phyloP scores from a whole-genome alignment of 2,329 filamentous ascomycete genomes.

The Fusarium sp. region DNA sequence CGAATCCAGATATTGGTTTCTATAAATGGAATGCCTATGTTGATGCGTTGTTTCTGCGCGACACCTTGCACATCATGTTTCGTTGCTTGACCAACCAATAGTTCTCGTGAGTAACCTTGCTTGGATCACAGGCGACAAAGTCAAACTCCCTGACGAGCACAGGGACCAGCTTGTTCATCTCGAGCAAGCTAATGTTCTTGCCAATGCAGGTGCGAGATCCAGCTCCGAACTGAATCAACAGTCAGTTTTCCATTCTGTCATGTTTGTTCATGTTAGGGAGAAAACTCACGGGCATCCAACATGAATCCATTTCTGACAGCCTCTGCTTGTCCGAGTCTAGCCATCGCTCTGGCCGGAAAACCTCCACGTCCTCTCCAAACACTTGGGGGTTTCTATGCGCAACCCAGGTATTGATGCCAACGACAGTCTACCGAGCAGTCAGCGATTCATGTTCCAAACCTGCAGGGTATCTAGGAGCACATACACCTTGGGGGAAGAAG shows the following conservation, averaged over 20 bases:
- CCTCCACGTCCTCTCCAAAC: slow-evolving; percentile 59
- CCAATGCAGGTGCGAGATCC: slow-evolving; percentile 77
- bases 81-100: slow-evolving; percentile 5
- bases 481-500: slow-evolving; percentile 41
- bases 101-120: not conserved
- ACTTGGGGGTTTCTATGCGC: slow-evolving; percentile 52
- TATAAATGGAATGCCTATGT: too few species aligned
- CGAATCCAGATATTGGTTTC: too few species aligned
- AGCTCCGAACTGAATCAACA: slow-evolving; percentile 68
- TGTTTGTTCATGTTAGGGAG: too few species aligned
- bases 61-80: not conserved
- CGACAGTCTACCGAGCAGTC: slow-evolving; percentile 50
- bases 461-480: not conserved
- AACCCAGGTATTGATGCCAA: slow-evolving; percentile 57
- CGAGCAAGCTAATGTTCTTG: slow-evolving; percentile 70
- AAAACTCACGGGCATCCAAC: slow-evolving; percentile 4
- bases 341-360: slow-evolving; percentile 62
- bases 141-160: slow-evolving; percentile 11
- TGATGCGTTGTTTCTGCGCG: too few species aligned
- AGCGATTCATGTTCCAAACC: slow-evolving; percentile 1
- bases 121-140: not conserved
- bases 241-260: too few species aligned
- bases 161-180: slow-evolving; percentile 72
- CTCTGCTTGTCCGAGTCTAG: slow-evolving; percentile 40
- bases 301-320: slow-evolving; percentile 2